Percentiles rank a stretch among this genome's conserved stretches.
Conservation (phyloP, 2,329 filamentous ascomycete species). For the Furcasterigmium furcatum region DNA sequence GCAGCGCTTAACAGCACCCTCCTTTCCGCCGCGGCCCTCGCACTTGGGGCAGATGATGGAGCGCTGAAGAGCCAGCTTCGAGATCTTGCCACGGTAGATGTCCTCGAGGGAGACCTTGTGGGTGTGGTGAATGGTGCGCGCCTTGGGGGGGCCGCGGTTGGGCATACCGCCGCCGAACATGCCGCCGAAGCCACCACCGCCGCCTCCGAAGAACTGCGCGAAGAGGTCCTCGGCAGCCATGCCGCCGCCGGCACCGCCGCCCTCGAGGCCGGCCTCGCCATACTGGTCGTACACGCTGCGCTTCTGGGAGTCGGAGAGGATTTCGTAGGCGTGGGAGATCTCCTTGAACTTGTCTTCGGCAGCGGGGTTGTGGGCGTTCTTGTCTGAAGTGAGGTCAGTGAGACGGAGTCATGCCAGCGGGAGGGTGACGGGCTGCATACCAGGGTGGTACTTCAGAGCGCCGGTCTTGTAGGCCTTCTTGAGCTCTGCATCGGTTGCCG, state of each 20-base stretch:
- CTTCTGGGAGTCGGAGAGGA: slow-evolving; percentile 89
- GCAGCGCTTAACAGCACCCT: slow-evolving; percentile 94
- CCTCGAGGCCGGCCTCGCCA: slow-evolving; percentile 94
- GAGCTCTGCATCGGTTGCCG: slow-evolving; percentile 78
- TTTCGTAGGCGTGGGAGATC: slow-evolving; percentile 91
- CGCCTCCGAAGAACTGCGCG: slow-evolving; percentile 89
- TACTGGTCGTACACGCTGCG: slow-evolving; percentile 92
- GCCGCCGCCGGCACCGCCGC: slow-evolving; percentile 72
- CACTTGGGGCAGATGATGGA: slow-evolving; percentile 96
- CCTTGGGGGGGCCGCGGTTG: slow-evolving; percentile 78
- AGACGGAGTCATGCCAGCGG: background rate
- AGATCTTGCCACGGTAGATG: slow-evolving; percentile 96
- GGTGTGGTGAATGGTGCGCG: slow-evolving; percentile 94
- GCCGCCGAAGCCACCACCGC: slow-evolving; percentile 70
- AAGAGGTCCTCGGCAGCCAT: slow-evolving; percentile 97
- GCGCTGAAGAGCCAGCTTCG: slow-evolving; percentile 94
- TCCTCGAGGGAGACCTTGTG: slow-evolving; percentile 98
- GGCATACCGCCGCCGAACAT: slow-evolving; percentile 80
- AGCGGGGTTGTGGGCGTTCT: slow-evolving; percentile 90
- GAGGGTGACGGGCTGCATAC: slow-evolving; percentile 44
- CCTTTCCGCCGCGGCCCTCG: slow-evolving; percentile 91
- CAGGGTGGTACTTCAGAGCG: slow-evolving; percentile 81
- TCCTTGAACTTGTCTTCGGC: slow-evolving; percentile 99
- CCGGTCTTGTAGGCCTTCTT: slow-evolving; percentile 88
- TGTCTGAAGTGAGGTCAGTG: slow-evolving; percentile 57